phyloP scores from a whole-genome alignment of 169 alveolate genomes.

The Plasmodium malariae region DNA sequence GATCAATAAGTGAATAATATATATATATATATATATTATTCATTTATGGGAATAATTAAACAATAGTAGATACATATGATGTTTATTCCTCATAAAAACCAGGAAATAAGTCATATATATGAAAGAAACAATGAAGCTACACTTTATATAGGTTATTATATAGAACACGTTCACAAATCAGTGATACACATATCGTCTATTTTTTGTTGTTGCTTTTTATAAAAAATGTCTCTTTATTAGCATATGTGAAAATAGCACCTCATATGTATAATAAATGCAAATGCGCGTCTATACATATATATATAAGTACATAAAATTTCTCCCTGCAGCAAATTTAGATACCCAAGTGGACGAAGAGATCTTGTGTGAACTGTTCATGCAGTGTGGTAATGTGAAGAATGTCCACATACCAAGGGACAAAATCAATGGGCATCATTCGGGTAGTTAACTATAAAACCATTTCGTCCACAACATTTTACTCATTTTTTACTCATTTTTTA shows the following conservation, averaged over 20 bases:
- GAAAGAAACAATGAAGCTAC: slow-evolving; percentile 95
- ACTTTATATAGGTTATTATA: slow-evolving; percentile 85
- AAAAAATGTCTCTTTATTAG: too few species aligned
- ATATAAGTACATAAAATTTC: not conserved
- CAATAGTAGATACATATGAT: slow-evolving; percentile 41
- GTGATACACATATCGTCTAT: not conserved
- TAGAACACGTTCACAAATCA: too few species aligned
- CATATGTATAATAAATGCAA: too few species aligned
- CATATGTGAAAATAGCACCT: not conserved
- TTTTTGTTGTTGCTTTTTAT: too few species aligned
- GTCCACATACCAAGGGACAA: slow-evolving; percentile 99
- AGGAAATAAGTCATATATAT: slow-evolving; percentile 89
- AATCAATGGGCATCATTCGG: slow-evolving; percentile 85
- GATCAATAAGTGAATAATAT: not conserved
- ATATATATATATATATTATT: slow-evolving; percentile 1
- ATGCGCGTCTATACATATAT: not conserved
- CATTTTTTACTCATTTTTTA: not conserved
- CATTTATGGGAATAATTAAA: slow-evolving; percentile 52
- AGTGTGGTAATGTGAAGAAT: slow-evolving; percentile 97
- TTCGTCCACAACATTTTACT: not conserved
- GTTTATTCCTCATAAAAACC: slow-evolving; percentile 76
- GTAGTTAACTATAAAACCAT: slow-evolving; percentile 20
- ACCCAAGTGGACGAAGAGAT: slow-evolving; percentile 97
- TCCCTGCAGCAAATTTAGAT: slow-evolving; percentile 94
- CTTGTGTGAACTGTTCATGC: slow-evolving; percentile 97